Evolutionary conservation across 352 stramenopile species (phyloP).

Genomic region (Globisporangium barbulae): DNA sequence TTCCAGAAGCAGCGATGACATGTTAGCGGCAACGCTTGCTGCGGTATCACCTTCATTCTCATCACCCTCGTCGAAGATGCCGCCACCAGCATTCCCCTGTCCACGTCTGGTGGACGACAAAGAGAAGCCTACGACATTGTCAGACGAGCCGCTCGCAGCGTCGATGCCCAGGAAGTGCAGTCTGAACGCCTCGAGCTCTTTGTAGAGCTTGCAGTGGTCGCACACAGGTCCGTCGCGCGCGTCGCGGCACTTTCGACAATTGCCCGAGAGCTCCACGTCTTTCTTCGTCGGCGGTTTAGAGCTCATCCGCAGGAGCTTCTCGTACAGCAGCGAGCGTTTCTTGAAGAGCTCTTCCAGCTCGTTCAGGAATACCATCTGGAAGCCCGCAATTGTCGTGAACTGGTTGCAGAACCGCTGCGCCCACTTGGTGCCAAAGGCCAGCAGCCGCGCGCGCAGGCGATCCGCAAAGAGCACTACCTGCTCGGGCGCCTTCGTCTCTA

Average conservation of each 20-base stretch:
- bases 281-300: constrained; percentile 27
- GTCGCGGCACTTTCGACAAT: constrained; percentile 64
- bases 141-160: constrained; percentile 11
- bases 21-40: constrained; percentile 5
- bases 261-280: constrained; percentile 61
- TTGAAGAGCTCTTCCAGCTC: constrained; percentile 47
- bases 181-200: constrained; percentile 52
- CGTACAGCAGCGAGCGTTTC: constrained; percentile 28
- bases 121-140: background rate
- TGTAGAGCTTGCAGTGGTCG: constrained; percentile 63
- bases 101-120: background rate
- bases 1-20: constrained; percentile 44
- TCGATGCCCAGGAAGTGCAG: constrained; percentile 60
- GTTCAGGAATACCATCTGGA: constrained; percentile 45
- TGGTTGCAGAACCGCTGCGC: constrained; percentile 36
- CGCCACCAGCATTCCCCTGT: background rate
- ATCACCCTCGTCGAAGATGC: constrained; percentile 7
- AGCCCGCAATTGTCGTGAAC: constrained; percentile 39
- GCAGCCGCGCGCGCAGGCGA: constrained; percentile 42
- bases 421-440: constrained; percentile 45
- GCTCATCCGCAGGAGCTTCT: constrained; percentile 41
- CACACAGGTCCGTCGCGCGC: constrained; percentile 52
- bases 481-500: constrained; percentile 25
- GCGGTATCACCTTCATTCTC: constrained; percentile 11
- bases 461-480: constrained; percentile 29